phyloP scores from a whole-genome alignment of 139 green algal species.

The Pseudopediastrum boryanum region DNA sequence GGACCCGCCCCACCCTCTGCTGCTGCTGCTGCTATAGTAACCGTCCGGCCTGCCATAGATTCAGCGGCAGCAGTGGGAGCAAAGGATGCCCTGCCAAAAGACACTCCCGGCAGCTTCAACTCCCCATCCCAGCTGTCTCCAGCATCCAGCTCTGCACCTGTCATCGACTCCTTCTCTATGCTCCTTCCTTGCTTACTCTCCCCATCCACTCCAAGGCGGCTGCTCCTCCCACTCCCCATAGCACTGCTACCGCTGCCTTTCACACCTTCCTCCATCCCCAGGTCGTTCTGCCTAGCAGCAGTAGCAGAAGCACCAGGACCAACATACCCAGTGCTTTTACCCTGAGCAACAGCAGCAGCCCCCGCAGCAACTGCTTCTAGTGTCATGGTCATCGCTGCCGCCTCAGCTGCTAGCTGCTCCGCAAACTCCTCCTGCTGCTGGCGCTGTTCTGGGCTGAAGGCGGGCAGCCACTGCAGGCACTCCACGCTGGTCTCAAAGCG shows the following conservation, averaged over 20 bases:
- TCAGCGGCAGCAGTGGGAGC: too few relatives aligned
- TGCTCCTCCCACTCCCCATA: too few relatives aligned
- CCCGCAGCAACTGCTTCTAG: background rate
- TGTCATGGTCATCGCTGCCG: background rate
- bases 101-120: too few relatives aligned
- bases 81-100: too few relatives aligned
- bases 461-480: slow-evolving; percentile 58
- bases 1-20: background rate
- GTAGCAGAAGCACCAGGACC: background rate
- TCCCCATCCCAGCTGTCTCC: too few relatives aligned
- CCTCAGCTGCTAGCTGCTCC: background rate
- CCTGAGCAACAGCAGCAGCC: background rate
- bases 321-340: background rate
- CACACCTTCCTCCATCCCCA: too few relatives aligned
- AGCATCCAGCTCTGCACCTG: too few relatives aligned
- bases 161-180: too few relatives aligned
- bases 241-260: too few relatives aligned
- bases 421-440: background rate
- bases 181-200: too few relatives aligned
- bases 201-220: too few relatives aligned
- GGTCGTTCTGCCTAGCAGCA: too few relatives aligned
- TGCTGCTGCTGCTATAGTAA: slow-evolving; percentile 11
- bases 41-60: background rate
- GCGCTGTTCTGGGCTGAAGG: slow-evolving; percentile 24
- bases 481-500: slow-evolving; percentile 66